phyloP scores from a whole-genome alignment of 208 protist species.

The Jaenimonas drosophilae region DNA sequence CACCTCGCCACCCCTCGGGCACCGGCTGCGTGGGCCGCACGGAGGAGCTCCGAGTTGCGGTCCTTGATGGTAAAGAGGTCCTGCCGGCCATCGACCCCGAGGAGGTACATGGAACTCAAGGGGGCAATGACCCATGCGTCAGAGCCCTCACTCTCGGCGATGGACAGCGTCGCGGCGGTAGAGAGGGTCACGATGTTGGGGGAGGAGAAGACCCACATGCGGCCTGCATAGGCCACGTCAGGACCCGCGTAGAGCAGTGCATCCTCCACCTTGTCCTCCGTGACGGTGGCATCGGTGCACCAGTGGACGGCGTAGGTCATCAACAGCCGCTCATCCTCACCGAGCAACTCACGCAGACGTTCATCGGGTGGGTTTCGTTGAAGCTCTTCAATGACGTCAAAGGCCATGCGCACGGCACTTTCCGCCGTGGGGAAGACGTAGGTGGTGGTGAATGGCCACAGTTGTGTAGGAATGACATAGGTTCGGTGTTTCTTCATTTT shows the following conservation, averaged over 20 bases:
- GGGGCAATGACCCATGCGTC: too few species aligned
- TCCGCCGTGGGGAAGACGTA: slow-evolving; percentile 10
- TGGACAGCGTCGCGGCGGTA: slow-evolving; percentile 3
- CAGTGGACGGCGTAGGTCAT: slow-evolving; percentile 17
- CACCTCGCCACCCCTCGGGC: too few species aligned
- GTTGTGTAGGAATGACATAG: slow-evolving; percentile 11
- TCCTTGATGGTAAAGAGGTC: too few species aligned
- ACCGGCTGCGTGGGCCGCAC: too few species aligned
- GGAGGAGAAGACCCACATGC: slow-evolving; percentile 67
- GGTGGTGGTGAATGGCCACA: slow-evolving; percentile 18
- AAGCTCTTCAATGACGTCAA: slow-evolving; percentile 12
- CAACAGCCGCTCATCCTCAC: slow-evolving; percentile 9
- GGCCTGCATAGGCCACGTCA: slow-evolving; percentile 30
- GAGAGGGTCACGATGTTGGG: slow-evolving; percentile 55
- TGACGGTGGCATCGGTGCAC: slow-evolving; percentile 16
- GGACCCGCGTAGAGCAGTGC: slow-evolving; percentile 14
- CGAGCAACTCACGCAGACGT: slow-evolving; percentile 9
- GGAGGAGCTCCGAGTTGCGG: too few species aligned
- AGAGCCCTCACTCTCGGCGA: too few species aligned
- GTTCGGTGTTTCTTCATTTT: slow-evolving; percentile 7
- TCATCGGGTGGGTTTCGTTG: slow-evolving; percentile 9
- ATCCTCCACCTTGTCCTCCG: slow-evolving; percentile 5
- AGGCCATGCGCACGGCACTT: slow-evolving; percentile 8
- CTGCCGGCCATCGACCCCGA: too few species aligned
- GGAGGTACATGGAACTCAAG: too few species aligned